Percentiles rank a stretch among this genome's conserved stretches.
These are phyloP conservation scores for Candida methanosorbosa DNA, from an alignment of 805 yeast species.

Conservation along the genomic window DNA sequence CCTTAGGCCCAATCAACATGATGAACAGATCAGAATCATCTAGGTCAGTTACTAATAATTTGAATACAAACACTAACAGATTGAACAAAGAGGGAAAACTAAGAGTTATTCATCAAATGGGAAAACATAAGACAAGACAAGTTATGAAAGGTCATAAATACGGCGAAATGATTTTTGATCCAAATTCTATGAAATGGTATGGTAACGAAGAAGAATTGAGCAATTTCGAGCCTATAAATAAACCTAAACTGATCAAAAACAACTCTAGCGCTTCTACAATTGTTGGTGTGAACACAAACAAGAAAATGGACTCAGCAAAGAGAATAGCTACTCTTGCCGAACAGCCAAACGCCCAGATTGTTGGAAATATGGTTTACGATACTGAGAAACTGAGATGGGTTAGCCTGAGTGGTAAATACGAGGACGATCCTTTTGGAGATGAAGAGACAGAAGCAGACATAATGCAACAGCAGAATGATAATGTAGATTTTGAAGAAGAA, in stretches of 20 bases:
- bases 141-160: slow-evolving; percentile 21
- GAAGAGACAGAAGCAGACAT: too few relatives aligned
- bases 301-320: not conserved
- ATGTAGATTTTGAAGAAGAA: too few relatives aligned
- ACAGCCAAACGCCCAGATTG: slow-evolving; percentile 29
- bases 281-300: slow-evolving; percentile 2
- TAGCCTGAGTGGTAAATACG: slow-evolving; percentile 32
- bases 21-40: slow-evolving; percentile 4
- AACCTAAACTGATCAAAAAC: slow-evolving; percentile 28
- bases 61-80: slow-evolving; percentile 12
- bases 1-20: slow-evolving; percentile 4
- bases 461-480: not conserved
- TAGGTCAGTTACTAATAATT: too few relatives aligned
- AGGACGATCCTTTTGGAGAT: slow-evolving; percentile 39
- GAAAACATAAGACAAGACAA: slow-evolving; percentile 15
- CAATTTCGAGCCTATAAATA: slow-evolving; percentile 36
- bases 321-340: not conserved
- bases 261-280: not conserved
- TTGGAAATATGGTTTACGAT: slow-evolving; percentile 54
- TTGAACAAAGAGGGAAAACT: slow-evolving; percentile 23
- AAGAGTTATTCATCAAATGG: slow-evolving; percentile 19
- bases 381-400: slow-evolving; percentile 51
- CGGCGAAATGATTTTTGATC: slow-evolving; percentile 46
- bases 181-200: slow-evolving; percentile 46
- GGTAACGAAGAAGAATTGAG: slow-evolving; percentile 54